Percentiles rank a stretch among this genome's conserved stretches.
Evolutionary conservation across 1,139 yeast genomes (phyloP).

Genomic region (Kluyveromyces marxianus): DNA sequence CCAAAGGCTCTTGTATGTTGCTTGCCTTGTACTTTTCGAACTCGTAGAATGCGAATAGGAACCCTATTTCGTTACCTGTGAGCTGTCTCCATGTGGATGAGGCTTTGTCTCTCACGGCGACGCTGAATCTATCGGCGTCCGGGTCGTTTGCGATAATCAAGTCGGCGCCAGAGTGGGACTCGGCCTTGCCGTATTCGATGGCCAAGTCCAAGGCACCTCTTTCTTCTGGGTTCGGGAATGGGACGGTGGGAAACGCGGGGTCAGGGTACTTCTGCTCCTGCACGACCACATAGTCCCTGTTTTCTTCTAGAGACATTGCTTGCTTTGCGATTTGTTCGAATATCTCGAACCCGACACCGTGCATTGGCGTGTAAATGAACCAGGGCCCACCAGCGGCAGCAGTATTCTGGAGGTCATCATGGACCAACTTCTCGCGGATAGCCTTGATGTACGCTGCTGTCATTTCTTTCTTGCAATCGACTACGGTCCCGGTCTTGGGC

Average conservation of each 20-base stretch:
- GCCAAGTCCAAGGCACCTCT: conserved; percentile 81
- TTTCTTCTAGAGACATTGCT: conserved; percentile 24
- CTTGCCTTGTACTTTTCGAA: conserved; percentile 34
- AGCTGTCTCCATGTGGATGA: conserved; percentile 61
- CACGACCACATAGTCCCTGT: conserved; percentile 33
- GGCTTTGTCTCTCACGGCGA: conserved; percentile 41
- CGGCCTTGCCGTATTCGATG: conserved; percentile 35
- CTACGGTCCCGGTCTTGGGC: conserved; percentile 8
- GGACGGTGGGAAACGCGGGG: conserved; percentile 78
- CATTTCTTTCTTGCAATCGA: conserved; percentile 13
- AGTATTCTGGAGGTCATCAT: conserved; percentile 11
- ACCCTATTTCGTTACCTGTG: conserved; percentile 88
- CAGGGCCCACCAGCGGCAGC: conserved; percentile 22
- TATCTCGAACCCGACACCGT: conserved; percentile 74
- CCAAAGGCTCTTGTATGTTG: conserved; percentile 31
- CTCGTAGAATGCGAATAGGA: conserved; percentile 64
- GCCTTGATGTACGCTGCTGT: conserved; percentile 20
- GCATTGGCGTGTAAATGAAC: conserved; percentile 89
- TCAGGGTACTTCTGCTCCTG: conserved; percentile 64
- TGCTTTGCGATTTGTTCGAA: conserved; percentile 29
- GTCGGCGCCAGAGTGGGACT: conserved; percentile 20
- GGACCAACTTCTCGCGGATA: conserved; percentile 15
- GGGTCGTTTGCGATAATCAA: conserved; percentile 89
- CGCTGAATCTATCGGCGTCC: conserved; percentile 90
- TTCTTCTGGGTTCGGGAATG: conserved; percentile 94